Conservation (phyloP, 805 yeast species). For the Kurtzmaniella fragi region DNA sequence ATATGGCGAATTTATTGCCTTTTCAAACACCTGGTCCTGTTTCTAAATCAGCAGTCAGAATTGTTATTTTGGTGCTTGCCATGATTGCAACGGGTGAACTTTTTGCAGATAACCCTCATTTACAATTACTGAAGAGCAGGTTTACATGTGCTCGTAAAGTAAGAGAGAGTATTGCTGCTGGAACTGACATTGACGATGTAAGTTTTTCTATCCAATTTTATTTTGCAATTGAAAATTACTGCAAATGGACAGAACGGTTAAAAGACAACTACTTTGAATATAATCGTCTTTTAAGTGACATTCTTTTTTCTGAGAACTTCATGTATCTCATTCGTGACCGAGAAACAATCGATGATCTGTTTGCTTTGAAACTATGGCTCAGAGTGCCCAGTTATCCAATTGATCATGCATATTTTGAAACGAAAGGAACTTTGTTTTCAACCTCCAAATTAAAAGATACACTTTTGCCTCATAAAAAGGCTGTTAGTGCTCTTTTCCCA, state of each 20-base stretch:
- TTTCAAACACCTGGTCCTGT: too few species aligned
- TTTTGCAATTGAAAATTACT: constrained; percentile 17
- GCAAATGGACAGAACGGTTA: constrained; percentile 12
- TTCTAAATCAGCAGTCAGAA: too few species aligned
- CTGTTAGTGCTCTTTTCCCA: constrained; percentile 7
- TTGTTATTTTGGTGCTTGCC: too few species aligned
- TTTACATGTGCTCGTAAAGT: too few species aligned
- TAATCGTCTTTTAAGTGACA: constrained; percentile 17
- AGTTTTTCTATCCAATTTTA: constrained; percentile 22
- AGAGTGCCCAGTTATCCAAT: constrained; percentile 23
- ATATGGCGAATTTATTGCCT: too few species aligned
- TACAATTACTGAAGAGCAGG: too few species aligned
- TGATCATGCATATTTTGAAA: constrained; percentile 22
- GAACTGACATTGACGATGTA: constrained; percentile 13
- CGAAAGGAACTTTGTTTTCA: constrained; percentile 19
- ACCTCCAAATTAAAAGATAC: constrained; percentile 20
- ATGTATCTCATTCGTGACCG: constrained; percentile 14
- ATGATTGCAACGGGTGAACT: too few species aligned
- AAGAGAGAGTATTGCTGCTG: too few species aligned
- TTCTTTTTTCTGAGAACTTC: constrained; percentile 14
- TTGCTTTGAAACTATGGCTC: constrained; percentile 20
- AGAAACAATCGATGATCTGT: constrained; percentile 11
- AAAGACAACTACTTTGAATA: constrained; percentile 24
- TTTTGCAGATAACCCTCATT: too few species aligned
- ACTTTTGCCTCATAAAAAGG: constrained; percentile 17